phyloP scores from a whole-genome alignment of 345 rosid genomes.

The Rhodamnia rubescens region DNA sequence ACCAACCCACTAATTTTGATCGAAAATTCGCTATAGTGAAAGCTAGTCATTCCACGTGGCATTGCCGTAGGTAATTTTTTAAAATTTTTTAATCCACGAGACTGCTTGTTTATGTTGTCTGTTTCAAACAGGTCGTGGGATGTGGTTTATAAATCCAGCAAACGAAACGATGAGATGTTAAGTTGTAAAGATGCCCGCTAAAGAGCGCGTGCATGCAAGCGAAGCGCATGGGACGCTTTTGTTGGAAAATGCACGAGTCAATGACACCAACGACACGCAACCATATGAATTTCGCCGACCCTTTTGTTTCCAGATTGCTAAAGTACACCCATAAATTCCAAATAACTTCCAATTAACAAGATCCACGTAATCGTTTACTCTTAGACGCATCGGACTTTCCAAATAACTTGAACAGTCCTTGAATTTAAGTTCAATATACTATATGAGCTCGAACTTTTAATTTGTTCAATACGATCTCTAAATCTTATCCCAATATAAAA shows the following conservation, averaged over 20 bases:
- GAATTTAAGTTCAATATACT: too few relatives aligned
- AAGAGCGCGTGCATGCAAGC: background rate
- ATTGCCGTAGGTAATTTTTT: rapidly evolving
- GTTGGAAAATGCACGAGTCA: background rate
- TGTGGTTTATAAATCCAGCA: background rate
- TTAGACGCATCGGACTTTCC: too few relatives aligned
- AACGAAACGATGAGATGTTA: background rate
- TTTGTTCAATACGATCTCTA: too few relatives aligned
- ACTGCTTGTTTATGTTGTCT: background rate
- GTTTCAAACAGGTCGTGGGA: background rate
- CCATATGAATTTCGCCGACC: background rate
- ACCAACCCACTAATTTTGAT: background rate
- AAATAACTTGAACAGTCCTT: too few relatives aligned
- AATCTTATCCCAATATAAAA: too few relatives aligned
- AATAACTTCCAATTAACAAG: too few relatives aligned
- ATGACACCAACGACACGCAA: background rate
- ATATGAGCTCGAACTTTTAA: too few relatives aligned
- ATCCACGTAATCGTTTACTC: too few relatives aligned
- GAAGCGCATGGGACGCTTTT: background rate
- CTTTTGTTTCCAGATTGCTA: background rate
- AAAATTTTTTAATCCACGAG: too few relatives aligned
- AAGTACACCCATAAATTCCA: background rate
- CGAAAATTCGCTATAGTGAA: rapidly evolving
- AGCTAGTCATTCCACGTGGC: background rate
- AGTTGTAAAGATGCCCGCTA: background rate